phyloP scores from a whole-genome alignment of 768 basidiomycete genomes.

The Lactifluus echinatus region DNA sequence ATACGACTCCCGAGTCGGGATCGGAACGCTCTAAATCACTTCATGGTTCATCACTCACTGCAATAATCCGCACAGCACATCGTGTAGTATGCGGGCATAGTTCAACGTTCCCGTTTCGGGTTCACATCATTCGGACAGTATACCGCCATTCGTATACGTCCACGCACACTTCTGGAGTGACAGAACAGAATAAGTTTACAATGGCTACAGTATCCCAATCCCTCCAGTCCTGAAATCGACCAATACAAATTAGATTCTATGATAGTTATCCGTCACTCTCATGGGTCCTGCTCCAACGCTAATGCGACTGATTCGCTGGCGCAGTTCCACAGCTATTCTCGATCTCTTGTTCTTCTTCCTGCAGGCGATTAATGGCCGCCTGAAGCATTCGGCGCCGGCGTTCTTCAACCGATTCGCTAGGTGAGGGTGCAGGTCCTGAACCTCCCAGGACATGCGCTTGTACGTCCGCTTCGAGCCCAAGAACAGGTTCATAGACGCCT shows the following conservation, averaged over 20 bases:
- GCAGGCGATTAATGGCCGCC: constrained; percentile 53
- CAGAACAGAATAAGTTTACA: background rate
- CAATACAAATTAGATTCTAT: background rate
- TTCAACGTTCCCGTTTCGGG: background rate
- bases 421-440: background rate
- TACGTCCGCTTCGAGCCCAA: constrained; percentile 50
- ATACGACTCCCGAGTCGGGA: too few species aligned
- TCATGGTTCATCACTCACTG: too few species aligned
- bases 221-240: background rate
- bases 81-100: background rate
- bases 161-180: background rate
- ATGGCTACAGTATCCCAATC: background rate
- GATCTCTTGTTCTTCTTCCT: constrained; percentile 59
- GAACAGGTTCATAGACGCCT: constrained; percentile 41
- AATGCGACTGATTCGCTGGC: background rate
- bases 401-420: constrained; percentile 46
- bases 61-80: background rate
- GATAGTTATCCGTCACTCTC: background rate
- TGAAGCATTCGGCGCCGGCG: constrained; percentile 46
- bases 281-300: background rate
- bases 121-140: background rate
- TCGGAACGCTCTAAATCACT: too few species aligned
- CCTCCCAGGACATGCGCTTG: constrained; percentile 45
- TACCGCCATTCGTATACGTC: background rate
- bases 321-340: constrained; percentile 64